Evolutionary conservation across 2,329 filamentous ascomycete species (phyloP), one percentile per base, ranked within the genome.

Genomic region (Clarireedia paspali): DNA sequence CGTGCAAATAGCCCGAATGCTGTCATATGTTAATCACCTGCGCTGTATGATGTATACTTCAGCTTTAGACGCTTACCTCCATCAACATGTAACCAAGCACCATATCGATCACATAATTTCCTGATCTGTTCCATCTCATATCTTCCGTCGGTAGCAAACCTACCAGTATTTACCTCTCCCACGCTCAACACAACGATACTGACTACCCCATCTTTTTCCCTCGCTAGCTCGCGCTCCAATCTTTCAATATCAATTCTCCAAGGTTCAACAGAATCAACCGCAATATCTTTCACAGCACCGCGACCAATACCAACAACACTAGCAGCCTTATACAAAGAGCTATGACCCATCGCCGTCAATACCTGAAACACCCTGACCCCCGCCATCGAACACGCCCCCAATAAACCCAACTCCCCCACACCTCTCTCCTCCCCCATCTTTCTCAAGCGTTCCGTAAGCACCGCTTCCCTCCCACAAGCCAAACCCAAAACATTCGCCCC

Each of bases 131-230:
- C 68, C 75, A 85, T 63, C 9, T 60, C 57, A 2, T 58, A 66
- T 2, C 70, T 61, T 1, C 74, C 80, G 1, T 72, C 71, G 34
- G 77, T 88, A 27, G 89, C 86, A 68, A 91, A 96, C 5, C 84
- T 77, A 0, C 91, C 91, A 0, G 91, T 95, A 64, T 97, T 96
- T 27, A 96, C 89, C 72, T 97, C 92, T 1, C 89, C 89, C 5
- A 86, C 88, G 44, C 89, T 91, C n/a, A 96, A 73, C 4, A 80
- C 83, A 39, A 96, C 82, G 59, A 96, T 89, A 50, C 79, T 87
- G n/a, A 80, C 87, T 12, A 80, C 77, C 2, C 78, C 78, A 1
- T 73, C 68, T 38, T 69, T 71, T 56, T 59, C 58, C 62, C 67
- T 67, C 52, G 73, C 64, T 15, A 95, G 73, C 56, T 82, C 77